phyloP scores from a whole-genome alignment of 805 yeast species.

The Cyberlindnera amylophila region DNA sequence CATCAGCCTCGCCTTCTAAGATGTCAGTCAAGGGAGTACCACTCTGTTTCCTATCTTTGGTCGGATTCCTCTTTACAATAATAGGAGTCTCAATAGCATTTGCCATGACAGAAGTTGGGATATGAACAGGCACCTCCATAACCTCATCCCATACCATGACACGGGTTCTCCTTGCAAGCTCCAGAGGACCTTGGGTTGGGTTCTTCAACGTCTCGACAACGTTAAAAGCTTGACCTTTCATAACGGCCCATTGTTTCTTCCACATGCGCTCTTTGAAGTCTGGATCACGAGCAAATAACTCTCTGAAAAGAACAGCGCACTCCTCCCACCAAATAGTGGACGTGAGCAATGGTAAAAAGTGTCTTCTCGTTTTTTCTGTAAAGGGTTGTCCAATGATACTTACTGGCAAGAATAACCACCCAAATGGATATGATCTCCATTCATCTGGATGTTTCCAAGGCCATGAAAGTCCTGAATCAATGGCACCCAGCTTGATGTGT shows the following conservation, averaged over 20 bases:
- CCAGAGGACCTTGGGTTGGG: conserved; percentile 61
- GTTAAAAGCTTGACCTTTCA: conserved; percentile 77
- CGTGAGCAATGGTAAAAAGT: conserved; percentile 55
- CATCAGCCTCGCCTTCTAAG: conserved; percentile 4
- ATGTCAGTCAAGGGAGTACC: conserved; percentile 3
- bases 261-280: conserved; percentile 67
- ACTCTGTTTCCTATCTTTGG: neutral
- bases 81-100: conserved; percentile 44
- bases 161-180: conserved; percentile 55
- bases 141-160: conserved; percentile 57
- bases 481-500: conserved; percentile 56
- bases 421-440: conserved; percentile 76
- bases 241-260: conserved; percentile 61
- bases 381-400: conserved; percentile 66
- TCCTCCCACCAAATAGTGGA: conserved; percentile 71
- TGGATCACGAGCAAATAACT: conserved; percentile 49
- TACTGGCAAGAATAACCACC: conserved; percentile 69
- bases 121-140: conserved; percentile 51
- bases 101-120: conserved; percentile 35
- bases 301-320: conserved; percentile 42
- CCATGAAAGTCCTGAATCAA: conserved; percentile 69
- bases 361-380: conserved; percentile 48
- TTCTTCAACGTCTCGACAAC: conserved; percentile 62
- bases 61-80: neutral
- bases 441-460: conserved; percentile 85